Evolutionary conservation across 2,329 filamentous ascomycete species (phyloP), one percentile per base, ranked within the genome.

Genomic region (Arthrocladium fulminans): DNA sequence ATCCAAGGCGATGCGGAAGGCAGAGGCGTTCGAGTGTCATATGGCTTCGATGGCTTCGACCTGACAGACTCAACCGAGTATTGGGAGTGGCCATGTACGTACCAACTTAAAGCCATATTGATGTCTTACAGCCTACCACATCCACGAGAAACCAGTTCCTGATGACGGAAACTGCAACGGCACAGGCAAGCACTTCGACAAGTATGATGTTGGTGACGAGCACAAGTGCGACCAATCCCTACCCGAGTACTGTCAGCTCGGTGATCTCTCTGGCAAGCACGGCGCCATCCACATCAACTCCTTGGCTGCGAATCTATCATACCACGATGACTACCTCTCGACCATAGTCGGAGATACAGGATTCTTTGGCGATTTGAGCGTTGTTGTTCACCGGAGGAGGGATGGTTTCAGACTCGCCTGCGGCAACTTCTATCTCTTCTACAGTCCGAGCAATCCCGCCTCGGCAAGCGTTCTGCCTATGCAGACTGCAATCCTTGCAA

Each of bases 181-280:
- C 3, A 82, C 86, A 1, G 70, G 77, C 3, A 77, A 71, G 2
- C 86, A 90, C 60, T 74, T 88, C 10, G 84, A 89, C 60, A 85
- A 86, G 15, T 86, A 74, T 63, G 81, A 83, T 44, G 54, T 51
- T 23, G 79, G 79, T 54, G 79, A 87, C 60, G 66, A 65, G 1
- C 70, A 80, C 3, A 58, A 74, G 3, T 90, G 86, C 67, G 72
- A 87, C 59, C 30, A 67, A 9, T 57, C 62, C 8, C 61, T 68
- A 5, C 81, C 81, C 6, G 65, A 76, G 52, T 80, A 77, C 8
- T 92, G 86, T 69, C 79, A 90, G 66, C 78, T 86, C 9, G 86
- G 86, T 55, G 86, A 90, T 63, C 71, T 88, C 48, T 77, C 78
- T 57, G 86, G 86, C 61, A 90, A 90, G 69, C 71, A 83, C 59